Evolutionary conservation across 805 yeast species (phyloP), one percentile per base, ranked within the genome.

Genomic region (Danielia oregonensis): DNA sequence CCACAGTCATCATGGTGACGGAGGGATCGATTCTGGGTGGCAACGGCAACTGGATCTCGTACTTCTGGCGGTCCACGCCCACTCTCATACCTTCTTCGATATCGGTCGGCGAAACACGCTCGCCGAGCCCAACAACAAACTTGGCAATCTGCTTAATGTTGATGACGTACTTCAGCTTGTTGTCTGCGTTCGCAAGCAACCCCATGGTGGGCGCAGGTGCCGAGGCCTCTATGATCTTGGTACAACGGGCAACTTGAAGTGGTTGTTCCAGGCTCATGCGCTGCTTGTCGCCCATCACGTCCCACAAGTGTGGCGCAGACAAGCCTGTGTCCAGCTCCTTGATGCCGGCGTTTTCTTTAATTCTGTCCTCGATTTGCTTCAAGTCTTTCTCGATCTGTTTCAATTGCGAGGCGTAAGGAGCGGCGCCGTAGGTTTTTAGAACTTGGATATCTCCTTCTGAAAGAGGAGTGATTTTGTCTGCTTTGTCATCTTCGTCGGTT

Each of bases 1-100:
- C 99, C 30, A 93, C 99, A 2, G 97, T 91, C 99, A 93, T 93
- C 98, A 93, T 93, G 5, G 98, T 93, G 35, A 93, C 99, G 25
- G 88, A 77, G 10, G 99, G 97, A 61, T 93, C 99, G 57, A 93
- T 93, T 55, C 95, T 74, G 36, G 99, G 98, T 8, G 99, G 99
- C 46, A 93, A 72, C 19, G 99, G 98, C 53, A 93, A 72, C 71
- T 91, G 96, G 56, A 93, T 94, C 61, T 89, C 95, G 65, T 93
- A 93, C 64, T 91, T 91, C 54, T 86, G 88, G 62, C 98, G 79
- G 60, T 94, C 98, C 37, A 93, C 98, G 55, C 99, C 99, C 24
- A 93, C 97, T 59, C 98, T 78, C 98, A 93, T 94, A 35, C 98
- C 97, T 63, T 94, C 98, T 65, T 93, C 98, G 37, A 93, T 89